These are phyloP conservation scores for Barnettozyma populi DNA, from an alignment of 805 yeast genomes.

Conservation along the genomic window DNA sequence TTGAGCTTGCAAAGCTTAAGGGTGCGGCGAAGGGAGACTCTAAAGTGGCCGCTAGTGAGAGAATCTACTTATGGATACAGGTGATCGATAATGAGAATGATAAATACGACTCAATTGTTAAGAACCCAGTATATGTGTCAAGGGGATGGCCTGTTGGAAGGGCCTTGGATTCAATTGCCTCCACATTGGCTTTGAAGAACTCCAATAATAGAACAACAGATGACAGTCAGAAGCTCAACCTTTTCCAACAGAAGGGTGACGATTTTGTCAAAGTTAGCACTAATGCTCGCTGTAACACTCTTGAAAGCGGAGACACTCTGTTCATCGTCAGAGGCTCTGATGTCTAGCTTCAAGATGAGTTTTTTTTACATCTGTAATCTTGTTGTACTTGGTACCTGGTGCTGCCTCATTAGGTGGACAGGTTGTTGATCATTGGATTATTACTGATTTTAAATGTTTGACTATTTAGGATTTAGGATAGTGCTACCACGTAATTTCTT, in stretches of 20 bases:
- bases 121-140: constrained; percentile 19
- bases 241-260: constrained; percentile 15
- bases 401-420: too few relatives aligned
- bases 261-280: constrained; percentile 17
- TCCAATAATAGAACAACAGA: constrained; percentile 22
- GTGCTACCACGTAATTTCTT: constrained; percentile 1
- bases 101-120: constrained; percentile 16
- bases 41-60: constrained; percentile 15
- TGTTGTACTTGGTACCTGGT: too few relatives aligned
- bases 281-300: constrained; percentile 14
- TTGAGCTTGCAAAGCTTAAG: constrained; percentile 19
- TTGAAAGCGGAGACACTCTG: constrained; percentile 18
- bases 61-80: constrained; percentile 22
- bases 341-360: background rate
- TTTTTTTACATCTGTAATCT: too few relatives aligned
- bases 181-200: constrained; percentile 17
- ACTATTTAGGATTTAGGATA: too few relatives aligned
- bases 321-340: constrained; percentile 23
- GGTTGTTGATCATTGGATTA: too few relatives aligned
- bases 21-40: constrained; percentile 23
- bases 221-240: constrained; percentile 14
- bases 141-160: constrained; percentile 26
- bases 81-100: constrained; percentile 21
- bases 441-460: too few relatives aligned
- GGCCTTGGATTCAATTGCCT: constrained; percentile 22